A percentile compares a stretch with the other conserved stretches of the same genome.
phyloP scores from a whole-genome alignment of 495 filamentous ascomycete species.

The Talaromyces proteolyticus region DNA sequence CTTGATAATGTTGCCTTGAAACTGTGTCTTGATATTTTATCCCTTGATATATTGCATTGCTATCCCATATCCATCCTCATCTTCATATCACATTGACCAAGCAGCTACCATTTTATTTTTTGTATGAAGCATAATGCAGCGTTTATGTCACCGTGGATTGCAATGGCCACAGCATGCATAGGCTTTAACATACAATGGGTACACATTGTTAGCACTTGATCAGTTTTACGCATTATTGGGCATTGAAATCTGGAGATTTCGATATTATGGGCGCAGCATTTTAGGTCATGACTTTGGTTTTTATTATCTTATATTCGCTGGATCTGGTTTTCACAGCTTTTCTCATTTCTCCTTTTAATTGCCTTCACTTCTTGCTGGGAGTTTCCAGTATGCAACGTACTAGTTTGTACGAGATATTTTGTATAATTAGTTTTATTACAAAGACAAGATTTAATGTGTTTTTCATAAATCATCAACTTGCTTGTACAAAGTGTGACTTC shows the following conservation, averaged over 20 bases:
- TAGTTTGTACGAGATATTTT: too few species aligned
- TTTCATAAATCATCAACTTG: not conserved
- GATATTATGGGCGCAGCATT: constrained; percentile 6
- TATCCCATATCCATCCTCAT: not conserved
- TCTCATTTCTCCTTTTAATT: too few species aligned
- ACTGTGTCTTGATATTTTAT: not conserved
- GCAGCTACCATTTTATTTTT: not conserved
- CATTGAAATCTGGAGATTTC: constrained; percentile 6
- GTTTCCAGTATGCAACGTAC: too few species aligned
- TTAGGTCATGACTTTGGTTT: too few species aligned
- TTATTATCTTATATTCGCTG: too few species aligned
- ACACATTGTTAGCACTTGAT: constrained; percentile 12
- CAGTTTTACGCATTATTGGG: not conserved
- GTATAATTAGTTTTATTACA: too few species aligned
- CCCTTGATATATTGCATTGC: not conserved
- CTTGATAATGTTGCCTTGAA: not conserved
- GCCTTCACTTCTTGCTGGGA: too few species aligned
- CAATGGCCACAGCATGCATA: constrained; percentile 12
- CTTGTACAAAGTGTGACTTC: too few species aligned
- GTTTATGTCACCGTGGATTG: constrained; percentile 1
- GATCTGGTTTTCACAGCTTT: too few species aligned
- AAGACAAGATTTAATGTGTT: too few species aligned
- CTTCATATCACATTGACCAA: not conserved
- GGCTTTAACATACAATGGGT: constrained; percentile 12
- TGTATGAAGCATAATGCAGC: constrained; percentile 6